Conservation (phyloP, 2,329 filamentous ascomycete species). For the Scedosporium apiospermum region DNA sequence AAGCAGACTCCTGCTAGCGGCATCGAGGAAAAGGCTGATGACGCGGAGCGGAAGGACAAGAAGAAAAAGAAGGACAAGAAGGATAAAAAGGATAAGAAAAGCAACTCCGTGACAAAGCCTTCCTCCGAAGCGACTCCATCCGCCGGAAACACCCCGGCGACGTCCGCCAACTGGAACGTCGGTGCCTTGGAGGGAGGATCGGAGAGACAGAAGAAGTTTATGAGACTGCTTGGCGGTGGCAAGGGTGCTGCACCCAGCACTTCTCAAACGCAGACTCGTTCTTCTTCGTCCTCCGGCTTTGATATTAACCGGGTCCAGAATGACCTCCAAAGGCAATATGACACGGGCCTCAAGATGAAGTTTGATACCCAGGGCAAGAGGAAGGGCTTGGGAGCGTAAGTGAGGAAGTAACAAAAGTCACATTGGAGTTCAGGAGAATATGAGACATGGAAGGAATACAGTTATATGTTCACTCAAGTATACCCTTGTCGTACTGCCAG, state of each 20-base stretch:
- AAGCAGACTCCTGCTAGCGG: conserved; percentile 11
- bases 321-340: conserved; percentile 48
- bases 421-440: not conserved
- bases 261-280: not conserved
- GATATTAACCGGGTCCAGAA: conserved; percentile 29
- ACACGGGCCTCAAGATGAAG: conserved; percentile 47
- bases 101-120: conserved; percentile 11
- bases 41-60: conserved; percentile 7
- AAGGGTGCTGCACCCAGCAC: conserved; percentile 21
- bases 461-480: not conserved
- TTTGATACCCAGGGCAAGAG: conserved; percentile 38
- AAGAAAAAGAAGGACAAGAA: conserved; percentile 15
- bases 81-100: conserved; percentile 17
- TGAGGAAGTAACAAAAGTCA: not conserved
- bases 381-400: conserved; percentile 41
- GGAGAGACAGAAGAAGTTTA: conserved; percentile 44
- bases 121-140: conserved; percentile 10
- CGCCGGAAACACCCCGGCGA: conserved; percentile 8
- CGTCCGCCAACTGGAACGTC: conserved; percentile 43
- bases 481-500: not conserved
- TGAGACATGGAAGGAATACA: not conserved
- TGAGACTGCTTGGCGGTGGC: conserved; percentile 45
- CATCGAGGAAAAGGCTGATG: conserved; percentile 13
- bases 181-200: conserved; percentile 38
- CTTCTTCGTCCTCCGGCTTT: not conserved